Evolutionary conservation across 2,329 filamentous ascomycete species (phyloP), one percentile per base, ranked within the genome.

Genomic region (Calonectria montana): DNA sequence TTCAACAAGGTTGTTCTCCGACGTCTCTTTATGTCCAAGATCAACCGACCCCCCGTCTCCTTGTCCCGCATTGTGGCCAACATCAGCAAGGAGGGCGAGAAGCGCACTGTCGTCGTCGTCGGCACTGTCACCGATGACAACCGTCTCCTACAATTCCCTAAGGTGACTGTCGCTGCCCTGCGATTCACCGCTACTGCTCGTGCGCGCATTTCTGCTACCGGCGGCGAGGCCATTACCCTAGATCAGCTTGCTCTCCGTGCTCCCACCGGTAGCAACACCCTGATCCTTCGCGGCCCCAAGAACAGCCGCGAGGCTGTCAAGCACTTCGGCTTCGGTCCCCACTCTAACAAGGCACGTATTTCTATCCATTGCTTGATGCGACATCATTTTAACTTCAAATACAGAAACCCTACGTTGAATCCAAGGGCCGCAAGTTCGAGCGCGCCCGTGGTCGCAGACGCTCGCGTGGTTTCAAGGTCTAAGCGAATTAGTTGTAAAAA

Each of bases 341-440:
- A 99, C 92, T 96, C 92, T 87, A 90, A 97, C 93, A 99, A 98
- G 94, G 94, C 95, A 86, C 79, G 89, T 84, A 35, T 57, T 23
- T 16, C 12, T 4, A 4, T 4, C 29, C 6, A 1, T 27, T 4
- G 3, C 1, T 6, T 12, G 2, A 3, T 9, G 15, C 5, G 23
- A 50, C 59, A 50, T 2, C 37, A 0, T 3, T 75, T 84, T 88
- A 77, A 87, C 77, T 59, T 67, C 50, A 72, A 74, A 47, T 82
- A 73, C 79, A 97, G 96, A 98, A 98, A 92, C 96, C 96, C 81
- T 94, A 97, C 82, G 91, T 99, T 84, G 91, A 95, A 88, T 97
- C 95, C 91, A 99, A 99, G 94, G 97, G 97, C 84, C 94, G 97
- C 89, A 99, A 99, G 92, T 99, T 99, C 91, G 97, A 99, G 93